Conservation (phyloP, 176 grass and related monocot species). For the Aegilops speltoides region DNA sequence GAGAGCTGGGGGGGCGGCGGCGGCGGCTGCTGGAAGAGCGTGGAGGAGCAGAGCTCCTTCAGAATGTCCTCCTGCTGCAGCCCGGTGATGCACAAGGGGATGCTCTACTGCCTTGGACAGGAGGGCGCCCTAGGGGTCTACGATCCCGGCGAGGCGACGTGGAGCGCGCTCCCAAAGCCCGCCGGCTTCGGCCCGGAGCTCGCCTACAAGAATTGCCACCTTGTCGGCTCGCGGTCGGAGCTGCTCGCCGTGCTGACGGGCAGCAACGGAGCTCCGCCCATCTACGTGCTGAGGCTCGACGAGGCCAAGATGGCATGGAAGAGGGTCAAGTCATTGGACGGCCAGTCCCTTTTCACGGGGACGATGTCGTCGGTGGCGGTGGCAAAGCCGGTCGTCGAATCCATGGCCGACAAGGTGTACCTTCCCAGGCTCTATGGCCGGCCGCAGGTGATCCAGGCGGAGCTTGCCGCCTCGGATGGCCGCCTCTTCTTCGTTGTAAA, state of each 20-base stretch:
- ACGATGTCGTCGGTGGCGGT: background rate
- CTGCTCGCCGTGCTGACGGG: background rate
- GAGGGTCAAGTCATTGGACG: constrained; percentile 1
- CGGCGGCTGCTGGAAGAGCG: background rate
- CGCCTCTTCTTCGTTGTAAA: background rate
- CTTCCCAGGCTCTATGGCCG: background rate
- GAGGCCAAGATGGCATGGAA: background rate
- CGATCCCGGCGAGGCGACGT: background rate
- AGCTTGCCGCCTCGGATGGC: background rate
- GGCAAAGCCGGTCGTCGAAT: background rate
- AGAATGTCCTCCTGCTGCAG: background rate
- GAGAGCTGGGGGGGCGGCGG: background rate
- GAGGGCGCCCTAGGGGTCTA: background rate
- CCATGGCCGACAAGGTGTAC: constrained; percentile 12
- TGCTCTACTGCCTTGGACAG: background rate
- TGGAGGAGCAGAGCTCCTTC: background rate
- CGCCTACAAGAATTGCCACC: background rate
- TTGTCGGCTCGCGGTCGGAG: background rate
- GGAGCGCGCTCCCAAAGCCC: background rate
- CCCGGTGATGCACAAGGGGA: constrained; percentile 17
- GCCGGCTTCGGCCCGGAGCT: background rate
- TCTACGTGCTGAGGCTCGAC: background rate
- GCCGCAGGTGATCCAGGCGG: background rate
- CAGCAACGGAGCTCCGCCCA: too few relatives aligned
- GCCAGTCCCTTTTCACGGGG: background rate